phyloP scores from a whole-genome alignment of 139 green algal species.

The Micractinium conductrix region DNA sequence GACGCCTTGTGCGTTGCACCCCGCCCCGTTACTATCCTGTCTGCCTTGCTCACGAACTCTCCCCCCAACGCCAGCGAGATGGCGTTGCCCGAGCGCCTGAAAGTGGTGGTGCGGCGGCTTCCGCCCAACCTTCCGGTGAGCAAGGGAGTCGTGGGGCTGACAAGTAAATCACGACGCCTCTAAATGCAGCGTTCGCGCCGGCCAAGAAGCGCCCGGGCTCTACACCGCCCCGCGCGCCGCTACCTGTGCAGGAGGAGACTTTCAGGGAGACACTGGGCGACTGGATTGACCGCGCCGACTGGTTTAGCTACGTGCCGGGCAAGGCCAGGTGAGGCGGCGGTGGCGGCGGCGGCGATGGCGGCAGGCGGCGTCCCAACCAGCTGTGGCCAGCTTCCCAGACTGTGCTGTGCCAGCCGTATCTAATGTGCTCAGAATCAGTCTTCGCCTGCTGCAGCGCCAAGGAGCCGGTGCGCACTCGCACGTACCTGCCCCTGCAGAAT shows the following conservation, averaged over 20 bases:
- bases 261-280: slow-evolving; percentile 45
- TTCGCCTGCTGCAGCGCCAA: too few relatives aligned
- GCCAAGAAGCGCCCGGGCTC: neutral
- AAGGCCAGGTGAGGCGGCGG: slow-evolving; percentile 80
- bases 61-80: too few relatives aligned
- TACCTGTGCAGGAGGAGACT: slow-evolving; percentile 43
- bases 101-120: slow-evolving; percentile 77
- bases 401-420: too few relatives aligned
- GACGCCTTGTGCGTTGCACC: too few relatives aligned
- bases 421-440: too few relatives aligned
- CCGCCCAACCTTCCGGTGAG: slow-evolving; percentile 56
- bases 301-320: slow-evolving; percentile 73
- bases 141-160: neutral
- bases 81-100: slow-evolving; percentile 49
- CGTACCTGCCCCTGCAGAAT: too few relatives aligned
- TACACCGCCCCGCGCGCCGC: neutral
- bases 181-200: neutral
- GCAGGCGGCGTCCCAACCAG: neutral
- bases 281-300: slow-evolving; percentile 54
- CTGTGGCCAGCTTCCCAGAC: neutral
- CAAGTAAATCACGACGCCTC: neutral
- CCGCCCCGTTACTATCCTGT: too few relatives aligned
- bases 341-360: too few relatives aligned
- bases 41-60: too few relatives aligned
- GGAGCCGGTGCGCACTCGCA: too few relatives aligned